Conservation (phyloP, 202 grass and related monocot genomes). For the Schoenoplectus tabernaemontani region DNA sequence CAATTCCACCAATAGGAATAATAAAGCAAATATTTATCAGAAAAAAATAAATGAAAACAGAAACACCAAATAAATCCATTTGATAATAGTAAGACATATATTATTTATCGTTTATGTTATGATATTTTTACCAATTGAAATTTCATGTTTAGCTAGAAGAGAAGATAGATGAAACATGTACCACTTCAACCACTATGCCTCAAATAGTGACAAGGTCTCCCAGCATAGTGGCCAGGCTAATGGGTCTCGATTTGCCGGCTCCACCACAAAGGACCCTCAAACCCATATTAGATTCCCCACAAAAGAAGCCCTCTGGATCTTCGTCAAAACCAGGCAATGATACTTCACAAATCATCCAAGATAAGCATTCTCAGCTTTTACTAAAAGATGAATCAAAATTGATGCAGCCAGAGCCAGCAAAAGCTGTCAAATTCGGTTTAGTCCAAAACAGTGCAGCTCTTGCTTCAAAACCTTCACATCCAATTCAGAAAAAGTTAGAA, state of each 20-base stretch:
- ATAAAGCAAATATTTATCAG: not conserved
- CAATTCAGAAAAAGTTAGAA: constrained; percentile 1
- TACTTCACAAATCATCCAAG: not conserved
- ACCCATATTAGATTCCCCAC: too few relatives aligned
- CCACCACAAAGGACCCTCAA: not conserved
- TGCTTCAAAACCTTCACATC: not conserved
- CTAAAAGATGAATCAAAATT: not conserved
- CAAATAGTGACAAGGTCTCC: not conserved
- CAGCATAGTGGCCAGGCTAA: constrained; percentile 17
- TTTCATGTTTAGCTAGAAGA: constrained; percentile 10
- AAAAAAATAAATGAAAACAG: not conserved
- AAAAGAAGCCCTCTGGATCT: not conserved
- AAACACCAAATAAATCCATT: not conserved
- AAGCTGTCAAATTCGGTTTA: not conserved
- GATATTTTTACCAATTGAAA: not conserved
- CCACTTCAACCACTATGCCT: not conserved
- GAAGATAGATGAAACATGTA: not conserved
- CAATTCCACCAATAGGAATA: too few relatives aligned
- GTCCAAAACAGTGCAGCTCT: not conserved
- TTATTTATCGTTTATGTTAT: not conserved
- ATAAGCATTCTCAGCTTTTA: not conserved
- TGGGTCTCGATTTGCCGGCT: not conserved
- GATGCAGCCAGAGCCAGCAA: not conserved
- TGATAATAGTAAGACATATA: not conserved
- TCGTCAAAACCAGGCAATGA: not conserved